Percentiles rank a stretch among this genome's conserved stretches.
Conservation (phyloP, 1,284 basidiomycete species). For the Ustilago cynodontis region DNA sequence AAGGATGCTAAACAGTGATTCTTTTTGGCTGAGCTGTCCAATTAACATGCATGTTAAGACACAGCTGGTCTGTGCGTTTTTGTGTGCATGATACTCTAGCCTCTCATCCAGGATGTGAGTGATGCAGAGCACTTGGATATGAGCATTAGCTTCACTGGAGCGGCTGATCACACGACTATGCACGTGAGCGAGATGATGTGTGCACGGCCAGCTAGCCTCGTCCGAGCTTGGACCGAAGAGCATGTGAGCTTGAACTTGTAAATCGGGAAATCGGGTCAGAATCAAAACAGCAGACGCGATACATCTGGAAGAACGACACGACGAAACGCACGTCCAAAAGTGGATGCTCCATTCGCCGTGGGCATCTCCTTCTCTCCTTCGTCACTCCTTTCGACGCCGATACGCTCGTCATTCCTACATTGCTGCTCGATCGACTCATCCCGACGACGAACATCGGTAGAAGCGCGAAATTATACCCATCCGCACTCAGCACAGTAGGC, state of each 20-base stretch:
- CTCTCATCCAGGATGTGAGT: too few species aligned
- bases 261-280: conserved; percentile 8
- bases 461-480: neutral
- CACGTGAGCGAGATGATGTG: too few species aligned
- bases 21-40: too few species aligned
- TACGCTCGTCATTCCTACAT: neutral
- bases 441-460: neutral
- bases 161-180: too few species aligned
- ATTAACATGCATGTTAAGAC: too few species aligned
- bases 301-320: conserved; percentile 3
- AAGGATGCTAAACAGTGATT: too few species aligned
- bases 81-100: too few species aligned
- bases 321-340: conserved; percentile 4
- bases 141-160: too few species aligned
- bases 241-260: neutral
- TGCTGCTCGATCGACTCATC: neutral
- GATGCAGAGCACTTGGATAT: too few species aligned
- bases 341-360: conserved; percentile 10
- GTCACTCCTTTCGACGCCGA: neutral
- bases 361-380: neutral
- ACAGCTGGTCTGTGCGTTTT: too few species aligned
- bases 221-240: too few species aligned
- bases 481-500: neutral
- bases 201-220: too few species aligned
- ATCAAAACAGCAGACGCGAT: conserved; percentile 4